Evolutionary conservation across 1,139 yeast genomes (phyloP).

Genomic region (Hyphopichia burtonii): DNA sequence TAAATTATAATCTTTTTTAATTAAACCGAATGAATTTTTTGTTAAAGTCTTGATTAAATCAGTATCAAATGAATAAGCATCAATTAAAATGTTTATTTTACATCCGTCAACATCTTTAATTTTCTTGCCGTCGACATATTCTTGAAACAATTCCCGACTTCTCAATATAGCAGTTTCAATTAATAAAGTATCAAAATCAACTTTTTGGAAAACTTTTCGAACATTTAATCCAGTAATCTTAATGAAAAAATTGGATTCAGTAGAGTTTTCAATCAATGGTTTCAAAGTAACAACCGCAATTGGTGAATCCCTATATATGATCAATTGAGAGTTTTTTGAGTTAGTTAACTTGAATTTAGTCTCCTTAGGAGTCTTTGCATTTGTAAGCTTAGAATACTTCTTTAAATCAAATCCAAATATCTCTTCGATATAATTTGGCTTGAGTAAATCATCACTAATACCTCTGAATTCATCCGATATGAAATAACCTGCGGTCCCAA

Average conservation of each 20-base stretch:
- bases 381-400: constrained; percentile 37
- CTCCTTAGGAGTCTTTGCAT: constrained; percentile 21
- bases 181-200: constrained; percentile 62
- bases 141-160: constrained; percentile 40
- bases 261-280: constrained; percentile 35
- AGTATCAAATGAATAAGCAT: constrained; percentile 55
- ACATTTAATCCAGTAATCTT: constrained; percentile 59
- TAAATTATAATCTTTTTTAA: constrained; percentile 18
- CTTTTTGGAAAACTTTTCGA: constrained; percentile 61
- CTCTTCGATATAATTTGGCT: constrained; percentile 29
- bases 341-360: constrained; percentile 29
- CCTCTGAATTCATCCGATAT: constrained; percentile 46
- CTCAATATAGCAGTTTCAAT: constrained; percentile 58
- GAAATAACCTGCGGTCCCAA: constrained; percentile 23
- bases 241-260: constrained; percentile 40
- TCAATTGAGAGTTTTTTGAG: constrained; percentile 47
- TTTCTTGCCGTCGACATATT: constrained; percentile 23
- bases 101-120: constrained; percentile 23
- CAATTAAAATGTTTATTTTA: constrained; percentile 33
- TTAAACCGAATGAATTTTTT: constrained; percentile 24
- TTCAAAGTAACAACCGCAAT: constrained; percentile 55
- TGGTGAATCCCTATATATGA: constrained; percentile 64
- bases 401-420: constrained; percentile 57
- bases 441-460: constrained; percentile 42
- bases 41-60: constrained; percentile 32